Conservation (phyloP, 192 early-diverging fungal genomes). For the Linderina pennispora region DNA sequence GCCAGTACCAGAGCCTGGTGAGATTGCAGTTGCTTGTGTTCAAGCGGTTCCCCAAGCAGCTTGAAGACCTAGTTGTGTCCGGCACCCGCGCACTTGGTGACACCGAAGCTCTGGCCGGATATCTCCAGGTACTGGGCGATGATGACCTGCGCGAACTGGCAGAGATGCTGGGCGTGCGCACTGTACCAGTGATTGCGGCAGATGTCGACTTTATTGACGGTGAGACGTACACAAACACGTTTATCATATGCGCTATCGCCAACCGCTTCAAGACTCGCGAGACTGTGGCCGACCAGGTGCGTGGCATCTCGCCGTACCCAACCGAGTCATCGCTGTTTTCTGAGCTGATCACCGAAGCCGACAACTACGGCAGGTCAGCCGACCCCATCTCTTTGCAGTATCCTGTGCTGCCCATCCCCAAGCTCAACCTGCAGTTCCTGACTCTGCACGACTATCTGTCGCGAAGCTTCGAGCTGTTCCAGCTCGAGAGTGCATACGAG, state of each 20-base stretch:
- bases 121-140: constrained; percentile 49
- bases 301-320: constrained; percentile 16
- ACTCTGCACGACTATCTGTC: constrained; percentile 87
- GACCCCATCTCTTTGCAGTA: constrained; percentile 2
- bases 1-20: constrained; percentile 56
- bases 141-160: constrained; percentile 55
- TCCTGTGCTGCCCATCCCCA: constrained; percentile 61
- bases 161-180: constrained; percentile 57
- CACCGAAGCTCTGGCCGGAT: constrained; percentile 35
- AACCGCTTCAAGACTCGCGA: constrained; percentile 9
- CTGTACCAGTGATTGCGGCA: constrained; percentile 7
- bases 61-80: constrained; percentile 70
- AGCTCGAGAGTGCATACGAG: constrained; percentile 74
- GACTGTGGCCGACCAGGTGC: constrained; percentile 7
- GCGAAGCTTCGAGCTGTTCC: constrained; percentile 78
- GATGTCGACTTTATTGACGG: neutral
- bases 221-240: constrained; percentile 24
- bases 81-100: constrained; percentile 63
- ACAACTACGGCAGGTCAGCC: constrained; percentile 37
- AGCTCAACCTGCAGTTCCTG: constrained; percentile 91
- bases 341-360: constrained; percentile 60
- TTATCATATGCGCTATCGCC: constrained; percentile 49
- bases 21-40: constrained; percentile 74
- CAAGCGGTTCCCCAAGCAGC: constrained; percentile 52
- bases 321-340: constrained; percentile 61